These are phyloP conservation scores for Syzygium grande DNA, from an alignment of 345 rosid genomes.

Conservation along the genomic window DNA sequence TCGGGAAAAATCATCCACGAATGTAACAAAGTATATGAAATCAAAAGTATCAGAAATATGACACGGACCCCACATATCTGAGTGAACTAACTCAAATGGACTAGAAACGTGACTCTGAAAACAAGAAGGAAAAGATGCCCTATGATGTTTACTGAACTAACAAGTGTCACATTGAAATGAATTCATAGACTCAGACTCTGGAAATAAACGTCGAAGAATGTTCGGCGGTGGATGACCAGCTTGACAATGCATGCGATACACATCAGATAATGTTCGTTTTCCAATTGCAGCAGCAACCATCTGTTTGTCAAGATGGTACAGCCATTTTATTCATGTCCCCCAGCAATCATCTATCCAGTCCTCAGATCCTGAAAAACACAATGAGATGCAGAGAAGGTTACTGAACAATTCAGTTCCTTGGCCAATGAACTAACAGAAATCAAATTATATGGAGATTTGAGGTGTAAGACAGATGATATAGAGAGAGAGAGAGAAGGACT, in stretches of 20 bases:
- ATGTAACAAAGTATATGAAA: background rate
- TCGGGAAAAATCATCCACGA: background rate
- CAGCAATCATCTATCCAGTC: background rate
- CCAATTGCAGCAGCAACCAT: fast-evolving
- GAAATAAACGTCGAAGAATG: background rate
- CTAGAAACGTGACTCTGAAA: background rate
- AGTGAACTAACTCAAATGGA: background rate
- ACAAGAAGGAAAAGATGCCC: background rate
- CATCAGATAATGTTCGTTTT: background rate
- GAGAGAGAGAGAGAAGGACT: background rate
- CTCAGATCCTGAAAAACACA: background rate
- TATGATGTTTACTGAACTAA: background rate
- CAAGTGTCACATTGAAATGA: background rate
- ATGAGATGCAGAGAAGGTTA: fast-evolving
- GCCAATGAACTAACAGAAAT: background rate
- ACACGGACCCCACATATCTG: background rate
- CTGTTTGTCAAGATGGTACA: background rate
- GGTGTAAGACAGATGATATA: background rate
- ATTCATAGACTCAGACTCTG: fast-evolving
- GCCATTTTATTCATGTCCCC: background rate
- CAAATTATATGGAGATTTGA: background rate
- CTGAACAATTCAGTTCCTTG: background rate
- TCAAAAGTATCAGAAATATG: fast-evolving
- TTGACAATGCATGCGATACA: fast-evolving
- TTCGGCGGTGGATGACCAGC: fast-evolving